Evolutionary conservation across 2,329 filamentous ascomycete species (phyloP).

Genomic region (Exophiala sp.): DNA sequence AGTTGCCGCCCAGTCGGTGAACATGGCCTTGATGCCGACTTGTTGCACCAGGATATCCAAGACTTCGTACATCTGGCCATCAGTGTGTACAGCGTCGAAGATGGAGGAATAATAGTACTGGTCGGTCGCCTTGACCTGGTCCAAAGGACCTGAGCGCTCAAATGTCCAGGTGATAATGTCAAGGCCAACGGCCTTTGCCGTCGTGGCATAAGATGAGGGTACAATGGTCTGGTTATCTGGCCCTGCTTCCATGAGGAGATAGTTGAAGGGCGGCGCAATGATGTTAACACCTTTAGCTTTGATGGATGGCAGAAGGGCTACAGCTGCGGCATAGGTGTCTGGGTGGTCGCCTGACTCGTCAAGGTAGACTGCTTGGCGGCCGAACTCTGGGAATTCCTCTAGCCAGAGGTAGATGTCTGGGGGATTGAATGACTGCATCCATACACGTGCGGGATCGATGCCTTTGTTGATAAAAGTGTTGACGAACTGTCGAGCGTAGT

Average conservation of each 20-base stretch:
- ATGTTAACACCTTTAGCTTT: slow-evolving; percentile 59
- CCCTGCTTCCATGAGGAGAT: slow-evolving; percentile 53
- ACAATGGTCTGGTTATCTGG: slow-evolving; percentile 51
- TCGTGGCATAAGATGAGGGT: slow-evolving; percentile 60
- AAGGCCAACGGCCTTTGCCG: slow-evolving; percentile 59
- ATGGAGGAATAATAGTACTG: slow-evolving; percentile 54
- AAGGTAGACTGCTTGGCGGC: slow-evolving; percentile 60
- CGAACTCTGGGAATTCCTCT: slow-evolving; percentile 58
- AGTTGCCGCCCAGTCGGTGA: slow-evolving; percentile 67
- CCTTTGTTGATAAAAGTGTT: slow-evolving; percentile 55
- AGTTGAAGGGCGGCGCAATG: slow-evolving; percentile 61
- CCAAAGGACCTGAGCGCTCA: slow-evolving; percentile 62
- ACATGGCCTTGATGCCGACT: slow-evolving; percentile 60
- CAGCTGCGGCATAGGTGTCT: slow-evolving; percentile 51
- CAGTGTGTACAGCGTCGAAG: slow-evolving; percentile 54
- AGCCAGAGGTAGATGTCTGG: slow-evolving; percentile 66
- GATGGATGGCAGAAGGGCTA: slow-evolving; percentile 56
- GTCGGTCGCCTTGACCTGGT: slow-evolving; percentile 46
- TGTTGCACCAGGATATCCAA: slow-evolving; percentile 61
- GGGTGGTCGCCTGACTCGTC: slow-evolving; percentile 59
- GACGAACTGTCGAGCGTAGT: slow-evolving; percentile 63
- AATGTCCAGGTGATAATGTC: slow-evolving; percentile 67
- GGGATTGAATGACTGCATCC: slow-evolving; percentile 64
- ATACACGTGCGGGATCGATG: slow-evolving; percentile 55
- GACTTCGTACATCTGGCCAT: slow-evolving; percentile 66